A percentile compares a stretch with the other conserved stretches of the same genome.
Evolutionary conservation across 177 flowering plant species (phyloP).

Genomic region (Tripterygium wilfordii): DNA sequence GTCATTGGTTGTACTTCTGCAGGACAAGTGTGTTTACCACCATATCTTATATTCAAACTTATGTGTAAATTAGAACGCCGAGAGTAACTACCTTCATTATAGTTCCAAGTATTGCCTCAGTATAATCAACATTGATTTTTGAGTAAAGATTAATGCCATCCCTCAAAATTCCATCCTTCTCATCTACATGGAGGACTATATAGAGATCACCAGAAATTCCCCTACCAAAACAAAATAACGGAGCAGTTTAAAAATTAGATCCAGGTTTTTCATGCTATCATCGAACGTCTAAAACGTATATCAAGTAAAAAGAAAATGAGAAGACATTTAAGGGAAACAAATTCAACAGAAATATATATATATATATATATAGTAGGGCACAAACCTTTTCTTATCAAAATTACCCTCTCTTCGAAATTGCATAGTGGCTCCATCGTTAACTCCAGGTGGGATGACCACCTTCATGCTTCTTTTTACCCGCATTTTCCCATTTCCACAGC

Average conservation of each 20-base stretch:
- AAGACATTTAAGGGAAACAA: no score
- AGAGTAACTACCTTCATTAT: constrained; percentile 45
- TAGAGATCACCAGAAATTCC: constrained; percentile 68
- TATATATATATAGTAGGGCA: no score
- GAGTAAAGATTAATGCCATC: constrained; percentile 79
- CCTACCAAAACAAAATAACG: constrained; percentile 34
- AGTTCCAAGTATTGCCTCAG: constrained; percentile 88
- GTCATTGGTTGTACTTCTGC: no score
- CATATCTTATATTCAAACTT: no score
- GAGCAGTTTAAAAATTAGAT: background rate
- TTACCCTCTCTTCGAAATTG: constrained; percentile 77
- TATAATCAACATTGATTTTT: constrained; percentile 60
- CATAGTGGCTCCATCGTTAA: constrained; percentile 72
- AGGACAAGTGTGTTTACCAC: no score
- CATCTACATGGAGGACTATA: constrained; percentile 56
- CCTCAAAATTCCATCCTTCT: constrained; percentile 70
- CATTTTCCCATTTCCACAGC: constrained; percentile 63
- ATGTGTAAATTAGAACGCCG: background rate
- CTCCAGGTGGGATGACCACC: constrained; percentile 78
- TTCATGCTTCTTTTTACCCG: constrained; percentile 40
- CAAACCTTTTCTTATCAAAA: constrained; percentile 64
- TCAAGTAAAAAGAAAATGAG: background rate
- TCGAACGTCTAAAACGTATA: background rate
- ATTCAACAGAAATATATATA: no score
- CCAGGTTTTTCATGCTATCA: background rate